Percentiles rank a stretch among this genome's conserved stretches.
Evolutionary conservation across 768 basidiomycete genomes (phyloP).

Genomic region (Dacryopinax spathularia): DNA sequence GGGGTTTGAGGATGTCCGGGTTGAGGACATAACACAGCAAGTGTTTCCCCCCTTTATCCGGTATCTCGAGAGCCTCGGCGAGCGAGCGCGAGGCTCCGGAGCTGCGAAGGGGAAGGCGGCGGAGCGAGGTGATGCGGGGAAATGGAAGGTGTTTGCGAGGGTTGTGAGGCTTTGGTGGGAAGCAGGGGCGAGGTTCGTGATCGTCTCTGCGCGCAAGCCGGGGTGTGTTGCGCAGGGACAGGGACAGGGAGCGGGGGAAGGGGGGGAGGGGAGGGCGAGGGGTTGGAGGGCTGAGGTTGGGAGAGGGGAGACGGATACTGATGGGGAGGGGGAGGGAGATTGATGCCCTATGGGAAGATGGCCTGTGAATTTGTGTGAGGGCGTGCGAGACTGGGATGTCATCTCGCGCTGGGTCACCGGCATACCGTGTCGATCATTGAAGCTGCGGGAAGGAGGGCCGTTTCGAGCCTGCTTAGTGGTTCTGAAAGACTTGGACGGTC

Average conservation of each 20-base stretch:
- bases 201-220: slow-evolving; percentile 24
- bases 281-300: not conserved
- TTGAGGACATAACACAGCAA: slow-evolving; percentile 42
- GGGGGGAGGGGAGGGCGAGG: not conserved
- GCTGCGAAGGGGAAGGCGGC: too few relatives aligned
- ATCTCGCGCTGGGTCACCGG: too few relatives aligned
- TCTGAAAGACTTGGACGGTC: too few relatives aligned
- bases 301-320: not conserved
- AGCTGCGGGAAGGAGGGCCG: too few relatives aligned
- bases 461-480: too few relatives aligned
- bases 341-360: too few relatives aligned
- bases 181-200: slow-evolving; percentile 37
- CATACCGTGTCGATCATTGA: too few relatives aligned
- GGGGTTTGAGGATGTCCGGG: slow-evolving; percentile 39
- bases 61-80: slow-evolving; percentile 33
- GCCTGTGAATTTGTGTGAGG: too few relatives aligned
- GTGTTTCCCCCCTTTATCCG: slow-evolving; percentile 44
- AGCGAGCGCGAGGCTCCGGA: too few relatives aligned
- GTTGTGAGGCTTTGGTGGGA: slow-evolving; percentile 27
- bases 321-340: not conserved
- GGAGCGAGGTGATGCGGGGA: slow-evolving; percentile 26
- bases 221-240: not conserved
- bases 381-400: too few relatives aligned
- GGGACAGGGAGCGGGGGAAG: not conserved
- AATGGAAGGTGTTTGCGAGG: slow-evolving; percentile 34